Evolutionary conservation across 768 basidiomycete genomes (phyloP).

Genomic region (Russula compacta): DNA sequence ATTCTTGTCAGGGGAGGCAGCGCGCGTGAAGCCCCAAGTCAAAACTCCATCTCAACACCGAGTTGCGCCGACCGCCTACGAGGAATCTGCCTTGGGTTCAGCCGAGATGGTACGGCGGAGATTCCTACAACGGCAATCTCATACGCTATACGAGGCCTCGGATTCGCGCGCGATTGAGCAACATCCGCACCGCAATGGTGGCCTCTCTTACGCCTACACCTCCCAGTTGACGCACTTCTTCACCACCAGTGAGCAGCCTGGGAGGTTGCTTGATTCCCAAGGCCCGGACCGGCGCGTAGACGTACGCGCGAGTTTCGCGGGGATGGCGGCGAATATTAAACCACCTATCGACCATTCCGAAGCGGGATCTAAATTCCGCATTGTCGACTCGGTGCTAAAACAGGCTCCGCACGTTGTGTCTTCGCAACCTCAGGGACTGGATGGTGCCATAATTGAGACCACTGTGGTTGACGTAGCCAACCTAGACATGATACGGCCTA

Average conservation of each 20-base stretch:
- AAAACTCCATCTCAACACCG: neutral
- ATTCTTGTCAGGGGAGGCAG: conserved; percentile 30
- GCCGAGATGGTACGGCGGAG: conserved; percentile 23
- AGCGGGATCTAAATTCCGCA: conserved; percentile 25
- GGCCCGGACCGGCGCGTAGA: conserved; percentile 5
- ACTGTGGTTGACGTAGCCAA: conserved; percentile 26
- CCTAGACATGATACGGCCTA: conserved; percentile 30
- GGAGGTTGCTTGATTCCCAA: conserved; percentile 33
- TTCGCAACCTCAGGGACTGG: conserved; percentile 29
- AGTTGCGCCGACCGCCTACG: conserved; percentile 15
- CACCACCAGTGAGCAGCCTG: conserved; percentile 45
- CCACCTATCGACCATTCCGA: conserved; percentile 7
- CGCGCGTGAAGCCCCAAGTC: neutral
- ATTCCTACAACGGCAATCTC: conserved; percentile 34
- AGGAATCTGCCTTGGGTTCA: conserved; percentile 9
- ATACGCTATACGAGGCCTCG: conserved; percentile 20
- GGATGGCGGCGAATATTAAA: conserved; percentile 29
- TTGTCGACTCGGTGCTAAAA: conserved; percentile 25
- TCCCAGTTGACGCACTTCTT: conserved; percentile 46
- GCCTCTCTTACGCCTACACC: conserved; percentile 49
- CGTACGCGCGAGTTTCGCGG: conserved; percentile 36
- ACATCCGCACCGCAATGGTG: conserved; percentile 55
- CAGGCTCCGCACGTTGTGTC: conserved; percentile 29
- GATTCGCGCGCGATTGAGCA: conserved; percentile 42
- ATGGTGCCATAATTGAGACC: conserved; percentile 29